A percentile compares a stretch with the other conserved stretches of the same genome.
phyloP scores from a whole-genome alignment of 371 early-diverging fungal genomes.

The Mortierella sp. region DNA sequence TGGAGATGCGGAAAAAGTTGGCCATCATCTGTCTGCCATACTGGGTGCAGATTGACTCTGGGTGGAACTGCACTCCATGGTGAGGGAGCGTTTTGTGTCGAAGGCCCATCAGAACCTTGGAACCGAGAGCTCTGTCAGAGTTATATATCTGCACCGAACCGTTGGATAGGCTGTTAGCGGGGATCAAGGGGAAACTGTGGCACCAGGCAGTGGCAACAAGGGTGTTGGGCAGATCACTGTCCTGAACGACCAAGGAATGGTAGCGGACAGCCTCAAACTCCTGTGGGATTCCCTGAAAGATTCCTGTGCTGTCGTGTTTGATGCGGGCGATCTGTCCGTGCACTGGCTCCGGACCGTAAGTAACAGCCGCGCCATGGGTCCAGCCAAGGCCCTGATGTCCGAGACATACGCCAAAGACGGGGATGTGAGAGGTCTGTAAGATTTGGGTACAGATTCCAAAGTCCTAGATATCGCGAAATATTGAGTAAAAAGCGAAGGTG shows the following conservation, averaged over 20 bases:
- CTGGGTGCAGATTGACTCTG: conserved; percentile 94
- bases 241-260: conserved; percentile 88
- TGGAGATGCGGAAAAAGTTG: conserved; percentile 80
- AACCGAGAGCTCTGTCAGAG: conserved; percentile 10
- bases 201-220: conserved; percentile 49
- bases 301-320: conserved; percentile 56
- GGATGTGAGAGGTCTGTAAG: conserved; percentile 71
- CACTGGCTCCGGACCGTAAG: conserved; percentile 78
- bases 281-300: conserved; percentile 75
- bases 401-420: conserved; percentile 98
- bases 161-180: conserved; percentile 72
- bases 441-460: conserved; percentile 87
- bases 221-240: conserved; percentile 50
- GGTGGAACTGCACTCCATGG: conserved; percentile 97
- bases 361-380: conserved; percentile 85
- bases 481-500: not conserved
- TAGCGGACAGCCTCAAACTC: conserved; percentile 90
- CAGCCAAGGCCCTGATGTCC: conserved; percentile 97
- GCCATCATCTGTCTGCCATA: conserved; percentile 76
- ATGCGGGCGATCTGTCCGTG: conserved; percentile 90
- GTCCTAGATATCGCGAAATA: conserved; percentile 70
- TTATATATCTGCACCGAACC: conserved; percentile 59
- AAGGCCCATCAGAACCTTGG: conserved; percentile 85
- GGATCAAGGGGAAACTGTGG: conserved; percentile 45
- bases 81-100: conserved; percentile 79